Conservation (phyloP, 805 yeast genomes). For the Pichia heedii region DNA sequence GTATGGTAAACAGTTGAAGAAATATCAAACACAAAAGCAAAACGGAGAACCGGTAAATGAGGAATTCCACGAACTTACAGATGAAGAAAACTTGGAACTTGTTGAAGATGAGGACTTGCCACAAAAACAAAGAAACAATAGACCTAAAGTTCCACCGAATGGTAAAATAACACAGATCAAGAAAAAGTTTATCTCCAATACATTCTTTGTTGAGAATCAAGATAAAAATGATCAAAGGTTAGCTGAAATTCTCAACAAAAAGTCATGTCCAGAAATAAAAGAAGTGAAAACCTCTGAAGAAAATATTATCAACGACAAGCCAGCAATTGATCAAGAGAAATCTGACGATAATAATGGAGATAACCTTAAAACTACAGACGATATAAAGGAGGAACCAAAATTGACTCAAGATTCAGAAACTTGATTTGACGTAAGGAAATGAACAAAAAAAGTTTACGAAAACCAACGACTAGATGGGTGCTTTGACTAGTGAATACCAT, state of each 20-base stretch:
- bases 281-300: background rate
- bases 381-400: no score
- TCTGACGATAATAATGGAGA: no score
- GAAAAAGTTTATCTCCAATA: conserved; percentile 46
- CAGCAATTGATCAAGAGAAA: no score
- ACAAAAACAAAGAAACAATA: conserved; percentile 59
- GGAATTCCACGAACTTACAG: conserved; percentile 18
- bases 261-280: background rate
- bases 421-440: no score
- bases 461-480: no score
- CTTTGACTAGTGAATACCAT: no score
- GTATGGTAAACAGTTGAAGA: conserved; percentile 35
- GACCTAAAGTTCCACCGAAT: conserved; percentile 83
- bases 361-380: no score
- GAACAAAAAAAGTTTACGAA: no score
- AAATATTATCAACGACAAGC: no score
- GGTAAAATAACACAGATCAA: conserved; percentile 71
- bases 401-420: no score
- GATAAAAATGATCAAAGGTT: conserved; percentile 13
- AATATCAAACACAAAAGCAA: conserved; percentile 24
- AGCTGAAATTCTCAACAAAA: background rate
- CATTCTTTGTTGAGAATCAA: conserved; percentile 45
- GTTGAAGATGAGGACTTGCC: conserved; percentile 84
- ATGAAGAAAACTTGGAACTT: conserved; percentile 38
- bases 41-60: conserved; percentile 13